Base-by-base conservation (phyloP, 2,329 filamentous ascomycete genomes). In the Onygenales sp. region DNA sequence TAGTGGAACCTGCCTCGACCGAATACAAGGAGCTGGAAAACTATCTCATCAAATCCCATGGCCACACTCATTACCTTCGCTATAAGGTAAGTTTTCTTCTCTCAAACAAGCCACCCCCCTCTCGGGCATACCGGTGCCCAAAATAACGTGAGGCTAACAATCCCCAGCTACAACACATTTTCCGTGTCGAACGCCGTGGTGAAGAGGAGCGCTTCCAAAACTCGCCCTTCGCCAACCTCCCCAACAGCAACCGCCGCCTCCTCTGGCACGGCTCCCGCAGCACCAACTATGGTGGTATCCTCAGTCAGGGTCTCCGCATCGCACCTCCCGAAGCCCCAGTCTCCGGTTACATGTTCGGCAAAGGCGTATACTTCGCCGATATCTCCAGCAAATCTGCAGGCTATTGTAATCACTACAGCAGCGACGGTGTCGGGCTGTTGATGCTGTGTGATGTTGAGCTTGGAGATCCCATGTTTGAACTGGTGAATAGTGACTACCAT, bases 331-430 rank as follows among this genome's bases (percentile, higher is more conserved):
- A 94, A 67, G 89, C 89, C 0, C 90, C 88, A 0, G 83, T 83
- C 0, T 80, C 77, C 4, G 88, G 88, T 1, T 90, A 92, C 73
- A 92, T 92, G 86, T 95, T 94, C 60, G 89, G 86, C 54, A 94
- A 94, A 68, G 89, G 89, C 44, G 86, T 95, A 46, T 95, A 95
- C 65, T 79, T 95, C 2, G 88, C 88, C 2, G 88, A 94, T 62
- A 90, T 90, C 77, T 86, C 83, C 0, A 86, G 81, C 65, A 95
- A 94, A 70, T 89, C 85, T 2, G 88, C 88, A 13, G 82, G 82
- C 61, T 95, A 95, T 71, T 93, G 88, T 65, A 78, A 69, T 51
- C 66, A 81, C 0, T 65, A 70, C 58, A 77, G 73, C 55, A 86
- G 85, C n/a, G 80, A 78, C n/a, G 79, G 81, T 17, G 81, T 83